Evolutionary conservation across 352 stramenopile genomes (phyloP), one percentile per base, ranked within the genome.

Genomic region (Sclerospora graminicola): DNA sequence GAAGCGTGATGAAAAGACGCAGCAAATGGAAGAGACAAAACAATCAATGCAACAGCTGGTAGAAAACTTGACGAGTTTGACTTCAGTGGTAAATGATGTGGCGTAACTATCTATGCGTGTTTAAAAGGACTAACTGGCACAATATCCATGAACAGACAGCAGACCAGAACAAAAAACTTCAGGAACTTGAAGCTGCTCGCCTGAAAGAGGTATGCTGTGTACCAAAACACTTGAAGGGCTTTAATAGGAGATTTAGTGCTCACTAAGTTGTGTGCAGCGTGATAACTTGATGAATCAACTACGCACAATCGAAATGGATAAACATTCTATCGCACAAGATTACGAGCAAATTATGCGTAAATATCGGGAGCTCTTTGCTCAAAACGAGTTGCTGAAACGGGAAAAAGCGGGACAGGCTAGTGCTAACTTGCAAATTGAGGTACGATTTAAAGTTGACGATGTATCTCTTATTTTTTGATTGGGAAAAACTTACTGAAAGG

Each of bases 41-140:
- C 67, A 68, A 46, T 77, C 70, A n/a, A 66, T 79, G 42, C 66
- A 82, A 26, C 69, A 80, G 26, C 45, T 86, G 30, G 66, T 84
- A 41, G 68, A 82, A 23, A 86, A 80, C 34, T 41, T 86, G 30
- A 68, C 60, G n/a, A 81, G 63, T 21, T 57, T 86, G 43, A 86
- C 70, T 3, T 56, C 58, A 14, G 60, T 82, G 59, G n/a, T 80
- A 45, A 41, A 63, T 15, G 20, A 21, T 11, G 5, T 32, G 5
- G 21, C 21, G 21, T 26, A 26, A 6, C 9, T 13, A 14, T 13
- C 28, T 15, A 32, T 32, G n/a, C n/a, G n/a, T 29, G 26, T 29
- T 10, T 6, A 29, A 29, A 10, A 29, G 10, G 26, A 29, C 8
- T 15, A 37, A 20, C 43, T 26, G 18, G 19, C 13, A 3, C 3